Base-by-base conservation (phyloP, 768 basidiomycete genomes). In the Amanita subjunquillea region DNA sequence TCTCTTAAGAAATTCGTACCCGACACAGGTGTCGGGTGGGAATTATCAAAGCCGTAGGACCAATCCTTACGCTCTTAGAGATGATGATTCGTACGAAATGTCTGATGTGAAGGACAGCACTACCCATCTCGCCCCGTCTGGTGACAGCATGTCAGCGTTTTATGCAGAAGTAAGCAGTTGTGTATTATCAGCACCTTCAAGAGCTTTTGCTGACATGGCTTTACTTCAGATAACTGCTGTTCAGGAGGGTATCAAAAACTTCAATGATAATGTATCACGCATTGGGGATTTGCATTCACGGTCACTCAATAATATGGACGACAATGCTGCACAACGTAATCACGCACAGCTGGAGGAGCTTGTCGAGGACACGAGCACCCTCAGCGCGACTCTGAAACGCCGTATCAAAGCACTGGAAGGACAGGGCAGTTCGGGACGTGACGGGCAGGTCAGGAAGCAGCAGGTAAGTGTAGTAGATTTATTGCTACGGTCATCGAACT, bases 301-400 rank as follows among this genome's bases (percentile, higher is more conserved):
- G 54, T 82, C 84, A 17, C 68, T 92, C 50, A 85, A 85, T 63
- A 83, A 81, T 65, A 82, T 81, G 65, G 88, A 90, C 62, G 87
- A 89, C 56, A 71, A 67, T 29, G 76, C 77, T 34, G 72, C 78
- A 6, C 77, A 83, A 61, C 77, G 78, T 50, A 82, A 80, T 58
- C 73, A 72, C 3, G 72, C 76, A 0, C 75, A 85, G 51, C 69
- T 91, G 47, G 83, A 87, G 15, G 80, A 79, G 10, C 76, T 91
- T 27, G 75, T 89, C 6, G 73, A 72, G 30, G 80, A 88, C 51
- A 91, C 90, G 2, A 82, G 87, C 54, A 75, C 78, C 4, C 66
- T 91, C 29, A 86, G 86, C 57, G 68, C 74, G 13, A 75, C 74
- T 3, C 71, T 92, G 54, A 91, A 91, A 68, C 73, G 73, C 17